Evolutionary conservation across 768 basidiomycete genomes (phyloP), one percentile per base, ranked within the genome.

Genomic region (Termitomyces sp.): DNA sequence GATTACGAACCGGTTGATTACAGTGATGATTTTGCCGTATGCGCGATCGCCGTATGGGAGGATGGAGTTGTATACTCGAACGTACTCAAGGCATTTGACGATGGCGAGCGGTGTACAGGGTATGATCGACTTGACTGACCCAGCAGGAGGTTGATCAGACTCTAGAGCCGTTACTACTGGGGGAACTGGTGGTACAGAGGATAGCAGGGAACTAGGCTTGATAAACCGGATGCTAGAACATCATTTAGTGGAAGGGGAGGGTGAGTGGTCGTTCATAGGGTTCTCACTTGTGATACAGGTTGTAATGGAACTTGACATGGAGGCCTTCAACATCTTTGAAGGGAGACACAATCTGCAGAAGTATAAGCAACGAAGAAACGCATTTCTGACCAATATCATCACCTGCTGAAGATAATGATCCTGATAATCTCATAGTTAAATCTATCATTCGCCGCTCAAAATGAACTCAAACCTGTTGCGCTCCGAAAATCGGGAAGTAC

Each of bases 321-420:
- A 99, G 81, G 2, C 97, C 96, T 75, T 99, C 97, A 62, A 99
- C 97, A 67, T 99, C 97, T 76, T 99, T 99, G 65, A 90, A 83
- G 2, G 97, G 95, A 0, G 94, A 95, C 7, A 99, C 95, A 59
- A 98, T 86, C 91, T 92, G 57, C 28, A 56, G 28, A 33, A 40
- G 40, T 52, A 28, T 39, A 59, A 46, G 64, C 32, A 62, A 61
- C 4, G 44, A 33, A 35, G 20, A 22, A 12, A 46, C 16, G 33
- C 12, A 49, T 20, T 18, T 38, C 45, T 38, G 22, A 35, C 7
- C 28, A 48, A 46, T 46, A 54, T 42, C 3, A 55, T 63, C 66
- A 88, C 91, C 79, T 98, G 96, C 74, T 99, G 97, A 58, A 99
- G 79, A 73, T 99, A 99, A 70, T 96, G 94, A 71, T 98, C 97